phyloP scores from a whole-genome alignment of 306 rosid species.

The Casuarina glauca region DNA sequence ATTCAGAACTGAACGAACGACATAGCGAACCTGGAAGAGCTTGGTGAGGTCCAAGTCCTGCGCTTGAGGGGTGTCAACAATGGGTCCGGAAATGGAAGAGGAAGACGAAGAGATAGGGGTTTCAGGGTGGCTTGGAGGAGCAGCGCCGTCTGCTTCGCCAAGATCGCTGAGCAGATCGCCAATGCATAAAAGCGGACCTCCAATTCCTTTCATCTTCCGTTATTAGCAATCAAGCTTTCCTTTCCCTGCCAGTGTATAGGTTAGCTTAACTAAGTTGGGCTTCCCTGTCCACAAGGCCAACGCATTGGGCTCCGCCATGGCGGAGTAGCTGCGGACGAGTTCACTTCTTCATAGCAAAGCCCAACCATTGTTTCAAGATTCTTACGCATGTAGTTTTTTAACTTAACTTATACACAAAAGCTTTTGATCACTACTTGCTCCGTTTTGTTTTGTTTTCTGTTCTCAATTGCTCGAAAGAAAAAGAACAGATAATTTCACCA shows the following conservation, averaged over 20 bases:
- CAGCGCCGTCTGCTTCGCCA: conserved; percentile 52
- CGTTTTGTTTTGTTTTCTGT: too few relatives aligned
- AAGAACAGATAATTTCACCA: too few relatives aligned
- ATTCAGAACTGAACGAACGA: background rate
- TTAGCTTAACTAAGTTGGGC: background rate
- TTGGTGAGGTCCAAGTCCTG: conserved; percentile 52
- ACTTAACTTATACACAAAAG: too few relatives aligned
- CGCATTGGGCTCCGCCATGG: too few relatives aligned
- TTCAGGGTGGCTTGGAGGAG: conserved; percentile 1
- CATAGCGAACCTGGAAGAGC: conserved; percentile 68
- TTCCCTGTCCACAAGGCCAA: too few relatives aligned
- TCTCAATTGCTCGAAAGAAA: too few relatives aligned
- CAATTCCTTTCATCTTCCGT: conserved; percentile 61
- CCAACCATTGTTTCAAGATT: too few relatives aligned
- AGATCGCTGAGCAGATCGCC: conserved; percentile 89
- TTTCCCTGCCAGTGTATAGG: background rate
- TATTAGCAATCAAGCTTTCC: background rate
- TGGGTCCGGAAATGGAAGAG: conserved; percentile 35
- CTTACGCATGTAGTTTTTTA: too few relatives aligned
- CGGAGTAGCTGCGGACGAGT: too few relatives aligned
- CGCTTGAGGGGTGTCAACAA: conserved; percentile 21
- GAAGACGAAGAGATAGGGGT: conserved; percentile 29
- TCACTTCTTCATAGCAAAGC: too few relatives aligned
- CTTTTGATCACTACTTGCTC: too few relatives aligned
- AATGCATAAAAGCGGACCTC: conserved; percentile 86